Percentiles rank a stretch among this genome's conserved stretches.
phyloP scores from a whole-genome alignment of 2,329 filamentous ascomycete species.

The Trichophyton benhamiae region DNA sequence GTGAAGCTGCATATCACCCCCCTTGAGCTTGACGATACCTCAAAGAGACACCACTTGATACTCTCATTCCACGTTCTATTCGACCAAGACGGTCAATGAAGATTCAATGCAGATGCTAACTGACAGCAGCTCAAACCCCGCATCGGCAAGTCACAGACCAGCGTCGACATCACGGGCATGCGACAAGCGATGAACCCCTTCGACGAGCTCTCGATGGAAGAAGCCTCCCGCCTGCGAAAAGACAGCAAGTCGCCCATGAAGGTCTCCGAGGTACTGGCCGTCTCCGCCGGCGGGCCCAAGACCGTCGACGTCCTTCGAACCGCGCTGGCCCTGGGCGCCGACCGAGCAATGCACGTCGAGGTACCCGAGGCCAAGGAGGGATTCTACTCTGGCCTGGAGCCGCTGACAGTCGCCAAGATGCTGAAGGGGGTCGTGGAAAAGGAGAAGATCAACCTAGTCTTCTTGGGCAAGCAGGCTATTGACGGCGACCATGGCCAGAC shows the following conservation, averaged over 20 bases:
- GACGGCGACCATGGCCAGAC: conserved; percentile 94
- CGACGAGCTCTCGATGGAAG: conserved; percentile 95
- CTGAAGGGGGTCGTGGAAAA: conserved; percentile 65
- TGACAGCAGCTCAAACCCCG: conserved; percentile 51
- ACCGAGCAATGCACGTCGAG: conserved; percentile 82
- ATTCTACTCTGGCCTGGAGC: conserved; percentile 54
- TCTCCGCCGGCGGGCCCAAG: conserved; percentile 81
- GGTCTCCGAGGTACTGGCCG: conserved; percentile 83
- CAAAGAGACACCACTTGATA: background rate
- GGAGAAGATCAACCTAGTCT: conserved; percentile 81
- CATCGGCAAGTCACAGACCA: conserved; percentile 62
- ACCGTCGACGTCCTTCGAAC: conserved; percentile 79
- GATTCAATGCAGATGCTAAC: background rate
- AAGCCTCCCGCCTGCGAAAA: conserved; percentile 74
- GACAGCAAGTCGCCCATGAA: conserved; percentile 67
- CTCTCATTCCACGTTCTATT: too few species aligned
- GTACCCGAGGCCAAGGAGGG: conserved; percentile 50
- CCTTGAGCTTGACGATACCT: background rate
- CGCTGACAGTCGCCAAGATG: conserved; percentile 83
- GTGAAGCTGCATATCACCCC: background rate
- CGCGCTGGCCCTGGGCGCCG: conserved; percentile 97
- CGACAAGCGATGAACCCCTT: conserved; percentile 99
- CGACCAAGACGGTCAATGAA: too few species aligned
- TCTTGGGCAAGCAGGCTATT: conserved; percentile 95
- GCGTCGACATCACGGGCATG: conserved; percentile 79